These are phyloP conservation scores for Diaporthe ampelina DNA, from an alignment of 2,329 filamentous ascomycete species.

Conservation along the genomic window DNA sequence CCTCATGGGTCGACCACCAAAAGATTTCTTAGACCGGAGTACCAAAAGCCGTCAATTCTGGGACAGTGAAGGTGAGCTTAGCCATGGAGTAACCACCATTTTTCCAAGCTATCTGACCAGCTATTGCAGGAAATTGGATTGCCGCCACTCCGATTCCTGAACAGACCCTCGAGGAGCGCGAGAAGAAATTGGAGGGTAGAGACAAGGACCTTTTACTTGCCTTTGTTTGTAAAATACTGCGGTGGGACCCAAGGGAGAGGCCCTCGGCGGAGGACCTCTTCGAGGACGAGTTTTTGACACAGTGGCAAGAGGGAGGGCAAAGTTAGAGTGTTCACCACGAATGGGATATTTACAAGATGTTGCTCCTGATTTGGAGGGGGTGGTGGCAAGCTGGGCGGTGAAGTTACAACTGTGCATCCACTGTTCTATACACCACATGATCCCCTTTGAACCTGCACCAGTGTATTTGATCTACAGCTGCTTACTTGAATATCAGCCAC, in stretches of 20 bases:
- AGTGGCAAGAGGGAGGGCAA: constrained; percentile 5
- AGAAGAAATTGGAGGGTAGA: constrained; percentile 44
- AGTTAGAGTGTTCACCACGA: background rate
- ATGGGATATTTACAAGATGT: no score
- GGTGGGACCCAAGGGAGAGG: constrained; percentile 48
- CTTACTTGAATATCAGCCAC: no score
- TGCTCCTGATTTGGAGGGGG: no score
- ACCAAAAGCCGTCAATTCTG: constrained; percentile 44
- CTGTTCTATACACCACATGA: no score
- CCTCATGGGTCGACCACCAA: constrained; percentile 53
- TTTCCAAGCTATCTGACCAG: constrained; percentile 4
- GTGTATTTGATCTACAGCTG: no score
- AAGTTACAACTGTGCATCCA: no score
- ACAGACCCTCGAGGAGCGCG: constrained; percentile 46
- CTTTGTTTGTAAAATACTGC: constrained; percentile 45
- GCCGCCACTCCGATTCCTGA: constrained; percentile 46
- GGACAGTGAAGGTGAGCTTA: constrained; percentile 44
- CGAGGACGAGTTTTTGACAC: constrained; percentile 42
- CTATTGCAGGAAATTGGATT: constrained; percentile 47
- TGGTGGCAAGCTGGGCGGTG: no score
- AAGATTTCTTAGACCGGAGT: constrained; percentile 51
- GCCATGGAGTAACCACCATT: background rate
- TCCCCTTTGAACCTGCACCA: no score
- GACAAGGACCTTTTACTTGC: constrained; percentile 45
- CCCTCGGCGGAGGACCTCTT: constrained; percentile 46